Base-by-base conservation (phyloP, 352 stramenopile genomes). In the Globisporangium viniferum region DNA sequence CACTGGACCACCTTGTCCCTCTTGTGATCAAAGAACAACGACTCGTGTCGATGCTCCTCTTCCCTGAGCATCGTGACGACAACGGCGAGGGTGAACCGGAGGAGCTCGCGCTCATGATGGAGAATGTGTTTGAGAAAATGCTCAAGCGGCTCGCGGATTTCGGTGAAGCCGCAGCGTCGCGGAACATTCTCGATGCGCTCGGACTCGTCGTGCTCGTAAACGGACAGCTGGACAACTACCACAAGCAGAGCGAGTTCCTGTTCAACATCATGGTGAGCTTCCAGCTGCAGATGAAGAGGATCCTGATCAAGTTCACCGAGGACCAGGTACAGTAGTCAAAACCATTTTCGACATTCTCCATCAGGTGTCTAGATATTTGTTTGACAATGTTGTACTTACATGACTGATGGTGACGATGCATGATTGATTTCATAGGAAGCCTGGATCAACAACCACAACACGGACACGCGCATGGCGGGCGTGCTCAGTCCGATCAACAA, bases 231-330 rank as follows among this genome's bases (percentile, higher is more conserved):
- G 78, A 81, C 9, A 66, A 55, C 3, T 80, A 78, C 22, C 81
- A 73, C 9, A 62, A 69, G 59, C 77, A 88, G 48, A 90, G 82
- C 41, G 76, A 84, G 58, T 92, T 90, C 63, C 66, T 92, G 0
- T 85, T 88, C 70, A 87, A 91, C 64, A 67, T 79, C 14, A 82
- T 92, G 66, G 78, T 91, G 12, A 89, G 74, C 64, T 92, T 93
- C 44, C 82, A 91, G 73, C 82, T 93, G 4, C 82, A 92, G 61
- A 81, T 92, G 76, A 93, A 93, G 67, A 79, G 86, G 2, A 65
- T 90, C 29, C 57, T 92, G n/a, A 88, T 90, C 69, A 92, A 90
- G 62, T 93, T 92, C 61, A 89, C 81, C 0, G 84, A 93, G 59
- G 86, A 92, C 4, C 81, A 87, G 73, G 81, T 86, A 41, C 2